phyloP scores from a whole-genome alignment of 345 rosid genomes.

The Streptanthus diversifolius region DNA sequence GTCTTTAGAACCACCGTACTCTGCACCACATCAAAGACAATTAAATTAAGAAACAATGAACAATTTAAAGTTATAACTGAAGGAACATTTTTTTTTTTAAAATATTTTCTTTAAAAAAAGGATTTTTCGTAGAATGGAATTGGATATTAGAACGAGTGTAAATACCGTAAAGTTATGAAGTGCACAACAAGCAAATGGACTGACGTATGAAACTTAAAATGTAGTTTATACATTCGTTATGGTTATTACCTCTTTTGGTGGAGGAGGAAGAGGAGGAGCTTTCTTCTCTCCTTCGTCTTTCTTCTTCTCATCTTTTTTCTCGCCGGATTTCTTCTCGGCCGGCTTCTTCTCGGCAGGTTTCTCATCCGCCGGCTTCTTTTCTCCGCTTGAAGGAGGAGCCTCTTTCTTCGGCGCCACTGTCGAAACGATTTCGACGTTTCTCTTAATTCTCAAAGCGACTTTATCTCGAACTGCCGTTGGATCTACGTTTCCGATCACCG shows the following conservation, averaged over 20 bases:
- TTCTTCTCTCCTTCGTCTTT: constrained; percentile 48
- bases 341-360: constrained; percentile 42
- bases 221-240: neutral
- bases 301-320: constrained; percentile 33
- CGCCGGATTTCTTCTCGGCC: constrained; percentile 32
- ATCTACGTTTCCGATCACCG: constrained; percentile 77
- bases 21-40: constrained; percentile 36
- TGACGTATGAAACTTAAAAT: constrained; percentile 20
- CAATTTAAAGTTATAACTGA: neutral
- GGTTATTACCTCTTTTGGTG: constrained; percentile 27
- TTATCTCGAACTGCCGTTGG: constrained; percentile 45
- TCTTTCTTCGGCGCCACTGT: constrained; percentile 37
- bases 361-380: constrained; percentile 39
- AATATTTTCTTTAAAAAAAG: neutral
- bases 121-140: neutral
- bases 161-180: constrained; percentile 27
- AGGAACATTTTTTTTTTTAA: neutral
- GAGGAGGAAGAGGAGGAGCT: constrained; percentile 31
- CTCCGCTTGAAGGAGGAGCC: constrained; percentile 20
- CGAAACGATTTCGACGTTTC: constrained; percentile 46
- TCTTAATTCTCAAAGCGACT: constrained; percentile 49
- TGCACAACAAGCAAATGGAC: constrained; percentile 23
- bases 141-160: constrained; percentile 22
- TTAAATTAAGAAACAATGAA: constrained; percentile 8
- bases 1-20: constrained; percentile 57